These are phyloP conservation scores for Kurtzmaniella quercitrusa DNA, from an alignment of 1,139 yeast genomes.

Conservation along the genomic window DNA sequence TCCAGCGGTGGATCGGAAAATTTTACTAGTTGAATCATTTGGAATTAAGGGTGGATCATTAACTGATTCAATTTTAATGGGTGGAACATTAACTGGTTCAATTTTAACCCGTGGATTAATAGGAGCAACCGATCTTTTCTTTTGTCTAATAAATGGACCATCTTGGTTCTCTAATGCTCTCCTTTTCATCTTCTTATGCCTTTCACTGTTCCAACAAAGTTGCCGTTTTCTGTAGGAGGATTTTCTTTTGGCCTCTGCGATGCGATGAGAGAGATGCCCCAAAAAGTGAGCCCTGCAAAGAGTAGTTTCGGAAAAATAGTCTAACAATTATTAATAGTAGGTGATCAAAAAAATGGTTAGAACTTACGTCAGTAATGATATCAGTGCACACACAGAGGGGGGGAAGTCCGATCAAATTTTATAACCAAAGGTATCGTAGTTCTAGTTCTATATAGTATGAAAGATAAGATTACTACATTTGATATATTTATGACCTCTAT, in stretches of 20 bases:
- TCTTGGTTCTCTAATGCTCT: background rate
- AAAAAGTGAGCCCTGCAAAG: background rate
- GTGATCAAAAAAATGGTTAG: background rate
- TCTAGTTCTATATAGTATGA: too few species aligned
- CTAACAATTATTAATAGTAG: background rate
- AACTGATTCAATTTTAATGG: too few species aligned
- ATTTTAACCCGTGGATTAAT: background rate
- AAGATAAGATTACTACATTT: too few species aligned
- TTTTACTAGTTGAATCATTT: background rate
- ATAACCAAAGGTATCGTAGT: too few species aligned
- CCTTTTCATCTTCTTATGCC: slow-evolving; percentile 1
- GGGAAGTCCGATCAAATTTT: too few species aligned
- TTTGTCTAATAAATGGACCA: background rate
- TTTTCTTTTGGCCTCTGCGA: background rate
- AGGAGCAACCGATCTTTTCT: background rate
- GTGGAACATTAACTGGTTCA: too few species aligned
- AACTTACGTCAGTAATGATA: too few species aligned
- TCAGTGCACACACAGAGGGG: too few species aligned
- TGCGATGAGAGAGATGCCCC: background rate
- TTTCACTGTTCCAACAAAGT: background rate
- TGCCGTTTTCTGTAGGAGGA: background rate
- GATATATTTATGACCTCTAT: background rate
- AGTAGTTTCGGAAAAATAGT: background rate
- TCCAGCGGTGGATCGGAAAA: background rate
- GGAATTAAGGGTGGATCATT: background rate